Conservation (phyloP, 768 basidiomycete species). For the Chiua virens region DNA sequence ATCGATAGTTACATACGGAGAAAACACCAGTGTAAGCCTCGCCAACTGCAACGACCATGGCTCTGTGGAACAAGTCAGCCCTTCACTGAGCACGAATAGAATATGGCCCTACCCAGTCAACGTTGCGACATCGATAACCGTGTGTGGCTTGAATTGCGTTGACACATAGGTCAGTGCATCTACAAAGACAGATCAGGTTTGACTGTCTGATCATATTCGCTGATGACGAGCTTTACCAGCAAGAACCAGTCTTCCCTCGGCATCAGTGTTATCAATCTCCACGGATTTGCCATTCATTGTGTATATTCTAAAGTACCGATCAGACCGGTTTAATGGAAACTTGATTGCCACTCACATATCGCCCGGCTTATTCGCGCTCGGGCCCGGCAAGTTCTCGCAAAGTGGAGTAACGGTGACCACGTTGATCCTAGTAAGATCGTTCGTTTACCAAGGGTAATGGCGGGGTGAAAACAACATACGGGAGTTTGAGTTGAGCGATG, state of each 20-base stretch:
- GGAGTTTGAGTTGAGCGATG: slow-evolving; percentile 78
- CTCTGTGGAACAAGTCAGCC: slow-evolving; percentile 39
- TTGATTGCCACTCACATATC: slow-evolving; percentile 67
- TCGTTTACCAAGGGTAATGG: neutral
- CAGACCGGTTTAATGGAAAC: neutral
- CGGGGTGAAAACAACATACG: slow-evolving; percentile 45
- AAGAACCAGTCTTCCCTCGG: slow-evolving; percentile 76
- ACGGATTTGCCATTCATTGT: slow-evolving; percentile 89
- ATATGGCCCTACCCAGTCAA: slow-evolving; percentile 62
- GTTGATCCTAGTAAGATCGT: slow-evolving; percentile 54
- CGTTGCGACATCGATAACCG: slow-evolving; percentile 85
- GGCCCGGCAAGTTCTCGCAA: slow-evolving; percentile 84
- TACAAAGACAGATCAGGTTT: slow-evolving; percentile 18
- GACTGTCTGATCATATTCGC: neutral
- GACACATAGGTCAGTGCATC: slow-evolving; percentile 86
- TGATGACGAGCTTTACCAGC: slow-evolving; percentile 46
- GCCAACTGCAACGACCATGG: slow-evolving; percentile 72
- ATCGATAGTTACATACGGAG: slow-evolving; percentile 44
- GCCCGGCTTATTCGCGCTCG: slow-evolving; percentile 68
- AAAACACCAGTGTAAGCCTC: slow-evolving; percentile 79
- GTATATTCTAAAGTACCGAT: slow-evolving; percentile 50
- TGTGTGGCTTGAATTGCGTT: slow-evolving; percentile 75
- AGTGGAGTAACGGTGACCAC: slow-evolving; percentile 72
- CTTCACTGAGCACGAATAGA: neutral
- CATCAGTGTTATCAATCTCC: slow-evolving; percentile 87